Conservation (phyloP, 129 eudicot species). For the carrot (Daucus carota) region DH1_v3.0 NC_030387.2:12961001-12961500, state of each 20-base stretch:
- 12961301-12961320: neutral
- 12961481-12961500: neutral
- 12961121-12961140: constrained; percentile 72
- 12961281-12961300: constrained; percentile 42
- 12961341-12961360: neutral
- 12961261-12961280: constrained; percentile 79
- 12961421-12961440: neutral
- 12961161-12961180: constrained; percentile 91
- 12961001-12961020: constrained; percentile 81
- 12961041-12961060: constrained; percentile 80
- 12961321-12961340: neutral
- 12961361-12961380: neutral
- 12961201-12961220: constrained; percentile 85
- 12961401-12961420: neutral
- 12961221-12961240: constrained; percentile 56
- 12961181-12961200: constrained; percentile 70
- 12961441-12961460: neutral
- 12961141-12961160: constrained; percentile 77
- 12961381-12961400: neutral
- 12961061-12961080: constrained; percentile 85
- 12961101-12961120: constrained; percentile 47
- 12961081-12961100: constrained; percentile 80
- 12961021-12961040: constrained; percentile 88
- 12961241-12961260: constrained; percentile 51
- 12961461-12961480: neutral